Conservation (phyloP, 2,329 filamentous ascomycete species). For the Pseudogymnoascus sp. region DNA sequence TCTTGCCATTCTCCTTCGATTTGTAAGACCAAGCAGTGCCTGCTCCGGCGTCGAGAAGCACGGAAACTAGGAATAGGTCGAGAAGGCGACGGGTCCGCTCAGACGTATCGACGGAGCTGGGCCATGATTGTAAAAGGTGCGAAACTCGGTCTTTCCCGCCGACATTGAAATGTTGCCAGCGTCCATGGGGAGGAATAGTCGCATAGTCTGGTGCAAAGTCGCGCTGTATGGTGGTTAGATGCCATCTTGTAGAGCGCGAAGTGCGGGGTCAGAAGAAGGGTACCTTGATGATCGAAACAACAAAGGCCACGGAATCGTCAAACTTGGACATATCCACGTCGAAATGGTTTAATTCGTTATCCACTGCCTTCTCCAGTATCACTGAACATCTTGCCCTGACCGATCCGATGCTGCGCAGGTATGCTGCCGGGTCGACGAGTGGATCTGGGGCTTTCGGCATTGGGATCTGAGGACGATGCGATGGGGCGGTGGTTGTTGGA, state of each 20-base stretch:
- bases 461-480: slow-evolving; percentile 62
- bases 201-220: slow-evolving; percentile 62
- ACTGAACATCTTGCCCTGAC: slow-evolving; percentile 65
- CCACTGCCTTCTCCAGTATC: slow-evolving; percentile 57
- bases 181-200: slow-evolving; percentile 75
- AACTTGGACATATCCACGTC: slow-evolving; percentile 64
- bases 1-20: slow-evolving; percentile 75
- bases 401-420: slow-evolving; percentile 80
- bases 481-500: slow-evolving; percentile 9
- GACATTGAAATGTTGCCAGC: slow-evolving; percentile 79
- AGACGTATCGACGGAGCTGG: slow-evolving; percentile 57
- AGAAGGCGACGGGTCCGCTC: slow-evolving; percentile 69
- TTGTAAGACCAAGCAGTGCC: slow-evolving; percentile 89
- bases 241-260: background rate
- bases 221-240: slow-evolving; percentile 37
- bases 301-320: slow-evolving; percentile 56
- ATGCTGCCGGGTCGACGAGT: slow-evolving; percentile 76
- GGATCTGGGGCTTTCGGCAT: slow-evolving; percentile 83
- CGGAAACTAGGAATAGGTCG: slow-evolving; percentile 72
- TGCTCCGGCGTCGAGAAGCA: slow-evolving; percentile 78
- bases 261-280: slow-evolving; percentile 11
- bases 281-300: slow-evolving; percentile 69
- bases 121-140: slow-evolving; percentile 62
- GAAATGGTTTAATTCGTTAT: slow-evolving; percentile 61
- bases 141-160: slow-evolving; percentile 67